Base-by-base conservation (phyloP, 805 yeast genomes). In the Henningerozyma blattae region DNA sequence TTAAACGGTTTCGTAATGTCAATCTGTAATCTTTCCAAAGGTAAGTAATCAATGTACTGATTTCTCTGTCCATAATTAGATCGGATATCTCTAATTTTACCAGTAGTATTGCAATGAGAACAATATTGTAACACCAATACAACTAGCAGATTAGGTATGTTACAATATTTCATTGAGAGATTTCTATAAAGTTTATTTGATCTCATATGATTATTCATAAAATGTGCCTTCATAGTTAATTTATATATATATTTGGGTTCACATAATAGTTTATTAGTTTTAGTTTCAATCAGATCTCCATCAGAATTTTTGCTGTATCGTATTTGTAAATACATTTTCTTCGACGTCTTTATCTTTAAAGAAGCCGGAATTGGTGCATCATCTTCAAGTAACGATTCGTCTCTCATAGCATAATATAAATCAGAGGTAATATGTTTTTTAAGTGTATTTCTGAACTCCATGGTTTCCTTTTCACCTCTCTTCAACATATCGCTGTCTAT, bases 211-310 rank as follows among this genome's bases (percentile, higher is more conserved):
- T 40, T 37, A 37, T 57, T 56, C 38, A 55, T 39, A n/a, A 57
- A 27, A 36, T 57, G 62, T 3, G 50, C 46, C 10, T 47, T 42
- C 41, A 55, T 45, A 5, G 55, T 40, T 28, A 52, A 34, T 31
- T 55, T 53, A 26, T 39, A 49, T 15, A 52, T 36, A 29, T 32
- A 32, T 5, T 49, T 40, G 1, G 62, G 62, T 24, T 54, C 57
- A 28, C 52, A 47, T 1, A 52, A 48, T 15, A 50, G 38, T 15
- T 39, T 45, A 24, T 49, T 46, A 2, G 38, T 32, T 32, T 46
- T 42, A 20, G 45, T 35, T 18, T 53, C 58, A 17, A 42, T 41
- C 4, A 54, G 46, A 24, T 42, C 25, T 3, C 41, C 40, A n/a
- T 44, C 34, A 8, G 35, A 33, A 31, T 43, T 48, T 15, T 41